Conservation (phyloP, 139 green algal species). For the Asterochloris sp. region DNA sequence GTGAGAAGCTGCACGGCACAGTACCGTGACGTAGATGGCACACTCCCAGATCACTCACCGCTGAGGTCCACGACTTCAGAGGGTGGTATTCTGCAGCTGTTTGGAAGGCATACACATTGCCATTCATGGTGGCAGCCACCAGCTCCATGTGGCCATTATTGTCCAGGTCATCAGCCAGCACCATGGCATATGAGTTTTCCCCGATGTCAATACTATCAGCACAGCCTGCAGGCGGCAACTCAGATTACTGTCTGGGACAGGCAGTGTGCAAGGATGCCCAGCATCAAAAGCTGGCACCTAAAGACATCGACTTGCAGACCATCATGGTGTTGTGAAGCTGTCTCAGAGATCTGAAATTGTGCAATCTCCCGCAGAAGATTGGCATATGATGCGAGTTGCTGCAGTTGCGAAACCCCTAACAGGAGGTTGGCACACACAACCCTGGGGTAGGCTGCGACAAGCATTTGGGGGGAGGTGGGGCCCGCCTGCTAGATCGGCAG, state of each 20-base stretch:
- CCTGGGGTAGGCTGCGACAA: too few relatives aligned
- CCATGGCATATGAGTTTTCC: slow-evolving; percentile 82
- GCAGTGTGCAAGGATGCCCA: background rate
- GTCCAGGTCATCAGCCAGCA: slow-evolving; percentile 91
- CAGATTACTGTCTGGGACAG: background rate
- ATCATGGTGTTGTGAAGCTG: background rate
- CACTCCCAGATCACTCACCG: background rate
- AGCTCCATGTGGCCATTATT: slow-evolving; percentile 79
- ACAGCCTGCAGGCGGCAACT: slow-evolving; percentile 46
- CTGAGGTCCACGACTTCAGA: slow-evolving; percentile 62
- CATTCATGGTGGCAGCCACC: slow-evolving; percentile 92
- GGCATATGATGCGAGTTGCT: too few relatives aligned
- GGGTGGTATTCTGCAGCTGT: slow-evolving; percentile 73
- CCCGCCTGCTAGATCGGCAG: too few relatives aligned
- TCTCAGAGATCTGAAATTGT: background rate
- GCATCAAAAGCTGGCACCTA: background rate
- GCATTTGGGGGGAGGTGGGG: too few relatives aligned
- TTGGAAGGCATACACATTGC: slow-evolving; percentile 87
- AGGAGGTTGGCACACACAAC: too few relatives aligned
- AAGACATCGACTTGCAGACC: background rate
- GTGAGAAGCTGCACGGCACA: too few relatives aligned
- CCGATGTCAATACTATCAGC: slow-evolving; percentile 90
- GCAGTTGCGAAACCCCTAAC: too few relatives aligned
- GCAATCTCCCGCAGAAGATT: background rate
- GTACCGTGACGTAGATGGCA: too few relatives aligned